A percentile compares a stretch with the other conserved stretches of the same genome.
Evolutionary conservation across 2,329 filamentous ascomycete species (phyloP).

Genomic region (Venturia aucupariae): DNA sequence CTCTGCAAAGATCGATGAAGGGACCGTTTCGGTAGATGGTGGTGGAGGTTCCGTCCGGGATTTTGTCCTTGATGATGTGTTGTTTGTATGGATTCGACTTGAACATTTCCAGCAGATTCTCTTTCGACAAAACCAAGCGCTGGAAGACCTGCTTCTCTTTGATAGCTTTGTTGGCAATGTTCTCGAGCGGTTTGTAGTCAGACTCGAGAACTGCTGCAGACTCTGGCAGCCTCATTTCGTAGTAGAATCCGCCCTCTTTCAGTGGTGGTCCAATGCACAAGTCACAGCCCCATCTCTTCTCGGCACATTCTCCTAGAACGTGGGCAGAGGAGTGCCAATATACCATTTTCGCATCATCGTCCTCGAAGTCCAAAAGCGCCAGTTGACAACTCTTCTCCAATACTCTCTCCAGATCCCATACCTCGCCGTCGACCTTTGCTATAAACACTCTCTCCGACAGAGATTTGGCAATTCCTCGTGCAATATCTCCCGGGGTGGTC

Average conservation of each 20-base stretch:
- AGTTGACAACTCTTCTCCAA: conserved; percentile 81
- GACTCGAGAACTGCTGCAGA: conserved; percentile 59
- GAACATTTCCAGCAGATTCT: conserved; percentile 92
- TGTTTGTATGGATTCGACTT: conserved; percentile 97
- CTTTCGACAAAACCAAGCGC: conserved; percentile 79
- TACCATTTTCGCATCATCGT: conserved; percentile 72
- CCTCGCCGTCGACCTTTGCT: conserved; percentile 69
- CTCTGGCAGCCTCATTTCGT: conserved; percentile 70
- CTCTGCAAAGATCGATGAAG: conserved; percentile 88
- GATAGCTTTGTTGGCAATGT: conserved; percentile 70
- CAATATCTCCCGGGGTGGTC: conserved; percentile 75
- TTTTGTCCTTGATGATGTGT: conserved; percentile 91
- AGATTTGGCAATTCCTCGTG: conserved; percentile 73
- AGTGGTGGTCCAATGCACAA: conserved; percentile 91
- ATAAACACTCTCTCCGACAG: conserved; percentile 80
- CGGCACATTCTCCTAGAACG: conserved; percentile 87
- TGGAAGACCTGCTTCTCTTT: conserved; percentile 97
- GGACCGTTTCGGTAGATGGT: conserved; percentile 93
- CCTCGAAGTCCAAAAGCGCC: conserved; percentile 74
- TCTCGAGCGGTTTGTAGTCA: conserved; percentile 81
- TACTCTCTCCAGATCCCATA: conserved; percentile 91
- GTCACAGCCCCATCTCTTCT: conserved; percentile 82
- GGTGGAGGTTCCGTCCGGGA: conserved; percentile 78
- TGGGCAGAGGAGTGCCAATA: conserved; percentile 98
- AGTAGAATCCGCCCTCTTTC: conserved; percentile 91